Conservation (phyloP, 352 stramenopile species). For the Peronosclerospora sorghi region DNA sequence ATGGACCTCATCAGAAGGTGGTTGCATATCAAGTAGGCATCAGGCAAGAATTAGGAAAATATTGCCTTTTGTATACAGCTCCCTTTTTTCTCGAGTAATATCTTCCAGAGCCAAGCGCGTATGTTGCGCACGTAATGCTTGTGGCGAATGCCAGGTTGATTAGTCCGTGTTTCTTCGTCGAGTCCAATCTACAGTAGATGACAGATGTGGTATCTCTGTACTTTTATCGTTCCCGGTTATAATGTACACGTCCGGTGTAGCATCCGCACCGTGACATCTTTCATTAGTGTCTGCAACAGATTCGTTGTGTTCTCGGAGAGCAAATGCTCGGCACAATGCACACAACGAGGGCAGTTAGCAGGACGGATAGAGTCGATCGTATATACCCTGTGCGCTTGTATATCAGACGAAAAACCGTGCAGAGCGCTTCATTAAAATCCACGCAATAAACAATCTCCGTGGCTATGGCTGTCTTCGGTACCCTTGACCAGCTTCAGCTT, state of each 20-base stretch:
- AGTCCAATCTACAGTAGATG: constrained; percentile 10
- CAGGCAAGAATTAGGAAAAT: not conserved
- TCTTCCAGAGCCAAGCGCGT: constrained; percentile 15
- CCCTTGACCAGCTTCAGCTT: too few species aligned
- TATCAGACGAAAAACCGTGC: constrained; percentile 21
- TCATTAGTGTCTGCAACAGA: constrained; percentile 19
- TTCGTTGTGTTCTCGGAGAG: constrained; percentile 7
- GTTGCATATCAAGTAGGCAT: constrained; percentile 7
- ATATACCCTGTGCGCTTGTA: constrained; percentile 10
- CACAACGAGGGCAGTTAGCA: constrained; percentile 18
- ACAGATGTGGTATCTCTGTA: constrained; percentile 7
- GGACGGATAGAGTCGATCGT: constrained; percentile 7
- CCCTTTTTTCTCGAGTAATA: not conserved
- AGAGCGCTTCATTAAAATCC: too few species aligned
- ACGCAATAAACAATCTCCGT: too few species aligned
- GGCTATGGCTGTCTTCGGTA: too few species aligned
- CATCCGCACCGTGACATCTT: constrained; percentile 5
- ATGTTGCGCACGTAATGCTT: constrained; percentile 30
- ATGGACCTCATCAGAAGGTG: constrained; percentile 18
- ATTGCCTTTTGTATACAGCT: constrained; percentile 8
- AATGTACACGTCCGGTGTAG: constrained; percentile 6
- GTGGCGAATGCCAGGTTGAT: constrained; percentile 30
- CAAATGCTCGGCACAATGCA: not conserved
- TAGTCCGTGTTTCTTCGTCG: not conserved
- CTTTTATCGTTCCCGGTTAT: constrained; percentile 5